phyloP scores from a whole-genome alignment of 1,139 yeast species.

The Suhomyces guaymorum region DNA sequence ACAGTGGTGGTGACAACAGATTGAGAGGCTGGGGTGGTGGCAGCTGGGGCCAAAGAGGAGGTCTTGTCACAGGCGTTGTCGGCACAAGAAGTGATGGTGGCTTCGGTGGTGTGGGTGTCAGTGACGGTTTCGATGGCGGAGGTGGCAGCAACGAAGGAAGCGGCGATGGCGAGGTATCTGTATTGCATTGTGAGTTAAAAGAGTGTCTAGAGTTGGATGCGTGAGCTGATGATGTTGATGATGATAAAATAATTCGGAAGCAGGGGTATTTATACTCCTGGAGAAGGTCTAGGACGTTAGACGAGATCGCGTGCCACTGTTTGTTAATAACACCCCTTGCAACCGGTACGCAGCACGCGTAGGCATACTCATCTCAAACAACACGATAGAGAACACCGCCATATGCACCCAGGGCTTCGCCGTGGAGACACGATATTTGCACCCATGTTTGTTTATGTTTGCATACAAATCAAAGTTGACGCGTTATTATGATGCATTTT shows the following conservation, averaged over 20 bases:
- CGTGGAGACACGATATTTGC: conserved; percentile 1
- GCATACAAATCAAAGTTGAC: not conserved
- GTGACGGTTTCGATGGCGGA: conserved; percentile 33
- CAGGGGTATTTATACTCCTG: conserved; percentile 9
- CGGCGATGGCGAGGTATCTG: conserved; percentile 33
- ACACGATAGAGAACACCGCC: conserved; percentile 1
- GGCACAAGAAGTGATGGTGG: conserved; percentile 46
- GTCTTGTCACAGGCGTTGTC: conserved; percentile 39
- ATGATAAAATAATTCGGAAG: conserved; percentile 1
- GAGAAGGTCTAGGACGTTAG: conserved; percentile 1
- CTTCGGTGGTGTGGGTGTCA: conserved; percentile 34
- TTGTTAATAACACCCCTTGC: conserved; percentile 5
- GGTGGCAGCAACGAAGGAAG: conserved; percentile 28
- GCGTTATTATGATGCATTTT: conserved; percentile 2
- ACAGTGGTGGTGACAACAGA: conserved; percentile 46
- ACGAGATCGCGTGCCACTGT: conserved; percentile 2
- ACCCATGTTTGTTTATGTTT: conserved; percentile 5
- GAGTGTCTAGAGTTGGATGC: conserved; percentile 19
- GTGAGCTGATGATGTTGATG: conserved; percentile 7
- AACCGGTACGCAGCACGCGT: no score
- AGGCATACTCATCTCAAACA: conserved; percentile 1
- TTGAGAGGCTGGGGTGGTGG: conserved; percentile 16
- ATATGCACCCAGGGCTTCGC: conserved; percentile 1
- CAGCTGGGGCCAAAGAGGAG: conserved; percentile 17
- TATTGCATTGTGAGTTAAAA: conserved; percentile 30